Conservation (phyloP, 345 rosid genomes). For the Salix exigua region DNA sequence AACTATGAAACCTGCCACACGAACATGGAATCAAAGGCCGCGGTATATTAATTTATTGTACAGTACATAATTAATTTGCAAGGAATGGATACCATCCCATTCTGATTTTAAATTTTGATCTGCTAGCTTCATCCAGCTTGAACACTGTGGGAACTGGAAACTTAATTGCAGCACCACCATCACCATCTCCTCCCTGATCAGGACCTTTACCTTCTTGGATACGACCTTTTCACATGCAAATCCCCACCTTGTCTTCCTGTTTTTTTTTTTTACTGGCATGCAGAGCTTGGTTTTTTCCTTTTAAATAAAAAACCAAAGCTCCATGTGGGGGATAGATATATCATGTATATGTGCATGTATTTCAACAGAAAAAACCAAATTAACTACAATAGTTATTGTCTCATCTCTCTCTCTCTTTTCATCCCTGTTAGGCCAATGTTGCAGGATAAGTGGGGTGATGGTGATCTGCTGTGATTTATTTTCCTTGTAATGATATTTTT, state of each 20-base stretch:
- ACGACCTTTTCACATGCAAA: neutral
- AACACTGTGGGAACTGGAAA: neutral
- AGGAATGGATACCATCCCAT: neutral
- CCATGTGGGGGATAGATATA: constrained; percentile 11
- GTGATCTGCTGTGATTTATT: neutral
- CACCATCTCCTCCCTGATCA: neutral
- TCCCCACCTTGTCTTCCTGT: neutral
- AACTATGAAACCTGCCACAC: neutral
- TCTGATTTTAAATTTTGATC: neutral
- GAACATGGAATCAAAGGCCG: neutral
- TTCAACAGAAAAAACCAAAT: neutral
- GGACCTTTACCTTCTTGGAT: neutral
- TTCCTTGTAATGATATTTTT: neutral
- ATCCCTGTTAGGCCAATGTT: neutral
- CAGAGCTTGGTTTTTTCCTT: constrained; percentile 42
- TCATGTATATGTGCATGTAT: neutral
- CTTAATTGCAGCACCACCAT: neutral
- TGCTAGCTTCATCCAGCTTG: neutral
- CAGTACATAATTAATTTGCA: neutral
- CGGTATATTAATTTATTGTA: neutral
- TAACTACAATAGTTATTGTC: neutral
- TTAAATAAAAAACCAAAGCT: constrained; percentile 37
- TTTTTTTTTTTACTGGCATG: neutral
- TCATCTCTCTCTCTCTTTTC: neutral
- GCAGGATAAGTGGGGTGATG: neutral